phyloP scores from a whole-genome alignment of 2,329 filamentous ascomycete genomes.

The Drechslerella coelobrocha region DNA sequence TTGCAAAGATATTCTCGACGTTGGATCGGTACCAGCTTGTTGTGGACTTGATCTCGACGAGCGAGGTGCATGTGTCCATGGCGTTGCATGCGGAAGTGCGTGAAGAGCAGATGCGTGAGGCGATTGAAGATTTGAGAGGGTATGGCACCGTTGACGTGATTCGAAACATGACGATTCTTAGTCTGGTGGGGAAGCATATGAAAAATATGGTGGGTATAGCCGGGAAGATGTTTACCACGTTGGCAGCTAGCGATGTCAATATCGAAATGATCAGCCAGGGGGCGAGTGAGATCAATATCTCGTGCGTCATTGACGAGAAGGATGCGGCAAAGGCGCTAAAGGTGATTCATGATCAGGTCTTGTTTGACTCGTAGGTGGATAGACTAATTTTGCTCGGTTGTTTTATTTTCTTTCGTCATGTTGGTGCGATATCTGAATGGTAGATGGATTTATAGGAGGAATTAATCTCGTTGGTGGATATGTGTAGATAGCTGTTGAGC shows the following conservation, averaged over 20 bases:
- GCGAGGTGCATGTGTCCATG: slow-evolving; percentile 96
- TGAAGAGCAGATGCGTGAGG: slow-evolving; percentile 69
- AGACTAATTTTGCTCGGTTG: neutral
- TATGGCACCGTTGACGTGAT: slow-evolving; percentile 91
- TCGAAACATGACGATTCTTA: slow-evolving; percentile 91
- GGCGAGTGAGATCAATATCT: slow-evolving; percentile 98
- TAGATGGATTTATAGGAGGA: no score
- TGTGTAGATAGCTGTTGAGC: no score
- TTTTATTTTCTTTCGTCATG: slow-evolving; percentile 9
- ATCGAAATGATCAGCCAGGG: slow-evolving; percentile 99
- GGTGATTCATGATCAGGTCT: slow-evolving; percentile 71
- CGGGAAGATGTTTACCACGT: slow-evolving; percentile 90
- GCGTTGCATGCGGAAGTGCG: slow-evolving; percentile 83
- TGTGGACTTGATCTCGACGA: slow-evolving; percentile 94
- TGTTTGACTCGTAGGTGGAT: slow-evolving; percentile 20
- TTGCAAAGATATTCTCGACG: slow-evolving; percentile 90
- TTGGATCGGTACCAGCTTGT: slow-evolving; percentile 85
- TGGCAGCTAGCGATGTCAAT: slow-evolving; percentile 93
- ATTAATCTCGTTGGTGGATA: no score
- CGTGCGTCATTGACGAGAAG: slow-evolving; percentile 89
- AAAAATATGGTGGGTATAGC: slow-evolving; percentile 97
- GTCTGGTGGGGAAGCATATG: slow-evolving; percentile 91
- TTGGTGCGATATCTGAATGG: neutral
- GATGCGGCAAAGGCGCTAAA: slow-evolving; percentile 94
- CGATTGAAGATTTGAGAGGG: slow-evolving; percentile 74